Conservation (phyloP, 2,329 filamentous ascomycete species). For the Phyllosticta ampelicida region DNA sequence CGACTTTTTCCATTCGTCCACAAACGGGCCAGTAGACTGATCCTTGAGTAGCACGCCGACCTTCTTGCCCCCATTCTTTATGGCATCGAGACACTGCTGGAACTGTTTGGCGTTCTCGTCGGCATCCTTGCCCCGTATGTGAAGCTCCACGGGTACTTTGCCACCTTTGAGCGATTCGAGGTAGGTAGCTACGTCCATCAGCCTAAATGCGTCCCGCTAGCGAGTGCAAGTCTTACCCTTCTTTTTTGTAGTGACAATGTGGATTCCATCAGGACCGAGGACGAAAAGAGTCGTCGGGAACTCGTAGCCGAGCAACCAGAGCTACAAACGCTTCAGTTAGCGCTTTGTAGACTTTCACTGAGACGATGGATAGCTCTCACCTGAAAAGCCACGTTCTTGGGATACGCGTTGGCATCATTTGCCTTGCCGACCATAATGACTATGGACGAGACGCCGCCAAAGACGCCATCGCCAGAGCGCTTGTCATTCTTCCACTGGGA, state of each 20-base stretch:
- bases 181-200: constrained; percentile 62
- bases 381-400: constrained; percentile 95
- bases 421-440: constrained; percentile 91
- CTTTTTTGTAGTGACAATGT: constrained; percentile 91
- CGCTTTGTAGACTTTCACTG: constrained; percentile 5
- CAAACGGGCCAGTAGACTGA: constrained; percentile 72
- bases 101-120: constrained; percentile 89
- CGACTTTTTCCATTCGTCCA: constrained; percentile 89
- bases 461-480: constrained; percentile 72
- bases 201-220: constrained; percentile 16
- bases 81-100: constrained; percentile 68
- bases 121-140: constrained; percentile 84
- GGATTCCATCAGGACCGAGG: constrained; percentile 76
- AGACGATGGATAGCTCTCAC: constrained; percentile 44
- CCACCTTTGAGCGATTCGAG: constrained; percentile 85
- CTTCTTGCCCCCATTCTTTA: constrained; percentile 89
- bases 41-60: constrained; percentile 81
- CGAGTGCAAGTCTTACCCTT: constrained; percentile 54
- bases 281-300: constrained; percentile 94
- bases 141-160: constrained; percentile 82
- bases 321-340: constrained; percentile 46
- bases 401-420: constrained; percentile 73
- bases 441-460: constrained; percentile 78
- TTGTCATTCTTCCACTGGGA: constrained; percentile 95
- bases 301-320: constrained; percentile 97